Evolutionary conservation across 1,139 yeast species (phyloP).

Genomic region (Martiniozyma asiatica): DNA sequence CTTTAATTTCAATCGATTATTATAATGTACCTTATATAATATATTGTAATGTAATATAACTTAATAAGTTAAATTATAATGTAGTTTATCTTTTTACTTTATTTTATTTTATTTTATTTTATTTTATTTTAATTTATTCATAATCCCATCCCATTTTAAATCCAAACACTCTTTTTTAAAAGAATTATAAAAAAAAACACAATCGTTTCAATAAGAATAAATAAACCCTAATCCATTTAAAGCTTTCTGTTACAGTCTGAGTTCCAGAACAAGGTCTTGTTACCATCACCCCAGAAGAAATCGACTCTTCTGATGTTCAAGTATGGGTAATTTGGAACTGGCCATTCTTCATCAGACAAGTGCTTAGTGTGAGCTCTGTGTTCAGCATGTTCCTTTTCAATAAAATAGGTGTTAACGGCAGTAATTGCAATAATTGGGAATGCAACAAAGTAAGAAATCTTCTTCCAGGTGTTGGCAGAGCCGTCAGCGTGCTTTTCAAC

Average conservation of each 20-base stretch:
- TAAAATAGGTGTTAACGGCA: slow-evolving; percentile 66
- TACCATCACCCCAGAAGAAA: slow-evolving; percentile 98
- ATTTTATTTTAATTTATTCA: no score
- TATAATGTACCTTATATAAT: no score
- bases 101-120: slow-evolving; percentile 1
- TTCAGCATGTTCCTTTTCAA: slow-evolving; percentile 79
- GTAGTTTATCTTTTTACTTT: slow-evolving; percentile 1
- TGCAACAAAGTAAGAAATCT: slow-evolving; percentile 68
- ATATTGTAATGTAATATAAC: no score
- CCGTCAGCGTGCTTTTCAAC: slow-evolving; percentile 63
- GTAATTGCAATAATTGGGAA: slow-evolving; percentile 69
- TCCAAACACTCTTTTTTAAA: no score
- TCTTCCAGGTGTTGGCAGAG: slow-evolving; percentile 75
- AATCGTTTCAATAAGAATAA: no score
- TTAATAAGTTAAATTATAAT: no score
- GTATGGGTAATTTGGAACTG: slow-evolving; percentile 67
- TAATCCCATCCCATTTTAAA: no score
- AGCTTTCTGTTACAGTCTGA: slow-evolving; percentile 80
- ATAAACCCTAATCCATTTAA: no score
- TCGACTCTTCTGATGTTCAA: slow-evolving; percentile 79
- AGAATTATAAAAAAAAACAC: no score
- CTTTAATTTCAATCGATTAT: no score
- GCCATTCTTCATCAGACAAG: slow-evolving; percentile 83
- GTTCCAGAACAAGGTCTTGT: slow-evolving; percentile 95
- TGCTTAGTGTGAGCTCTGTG: slow-evolving; percentile 78